Evolutionary conservation across 805 yeast genomes (phyloP).

Genomic region (Sungouiozyma intestinalis): DNA sequence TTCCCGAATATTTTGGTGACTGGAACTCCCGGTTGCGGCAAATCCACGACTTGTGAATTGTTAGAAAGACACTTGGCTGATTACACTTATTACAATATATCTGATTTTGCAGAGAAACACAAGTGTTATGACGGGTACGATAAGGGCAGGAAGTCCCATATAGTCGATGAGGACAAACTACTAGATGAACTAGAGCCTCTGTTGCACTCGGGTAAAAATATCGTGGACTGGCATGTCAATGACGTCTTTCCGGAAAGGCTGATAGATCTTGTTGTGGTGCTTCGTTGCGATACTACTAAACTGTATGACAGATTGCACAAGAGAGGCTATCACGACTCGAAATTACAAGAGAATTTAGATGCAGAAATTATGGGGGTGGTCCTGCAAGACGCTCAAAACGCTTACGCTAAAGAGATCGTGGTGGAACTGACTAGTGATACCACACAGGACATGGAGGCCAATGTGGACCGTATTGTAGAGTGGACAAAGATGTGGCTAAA

Average conservation of each 20-base stretch:
- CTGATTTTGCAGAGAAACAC: constrained; percentile 71
- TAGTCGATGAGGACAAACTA: constrained; percentile 87
- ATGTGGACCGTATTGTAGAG: constrained; percentile 58
- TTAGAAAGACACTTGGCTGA: constrained; percentile 29
- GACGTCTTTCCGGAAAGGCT: constrained; percentile 89
- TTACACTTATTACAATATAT: constrained; percentile 47
- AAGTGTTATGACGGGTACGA: constrained; percentile 78
- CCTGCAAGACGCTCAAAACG: constrained; percentile 74
- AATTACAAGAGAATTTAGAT: constrained; percentile 85
- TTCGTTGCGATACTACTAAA: constrained; percentile 62
- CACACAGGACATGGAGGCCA: constrained; percentile 71
- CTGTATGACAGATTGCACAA: constrained; percentile 66
- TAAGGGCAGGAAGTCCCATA: constrained; percentile 70
- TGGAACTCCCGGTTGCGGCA: constrained; percentile 73
- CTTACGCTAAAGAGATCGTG: constrained; percentile 69
- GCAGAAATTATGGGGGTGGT: constrained; percentile 96
- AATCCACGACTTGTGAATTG: constrained; percentile 25
- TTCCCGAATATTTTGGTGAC: constrained; percentile 75
- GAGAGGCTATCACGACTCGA: constrained; percentile 70
- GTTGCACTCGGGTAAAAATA: constrained; percentile 73
- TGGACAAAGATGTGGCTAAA: constrained; percentile 73
- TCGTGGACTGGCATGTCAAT: constrained; percentile 96
- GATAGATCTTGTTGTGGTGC: constrained; percentile 84
- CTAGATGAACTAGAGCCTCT: constrained; percentile 72
- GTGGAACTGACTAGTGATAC: constrained; percentile 67